phyloP scores from a whole-genome alignment of 192 early-diverging fungal species.

The Lunasporangiospora selenospora region DNA sequence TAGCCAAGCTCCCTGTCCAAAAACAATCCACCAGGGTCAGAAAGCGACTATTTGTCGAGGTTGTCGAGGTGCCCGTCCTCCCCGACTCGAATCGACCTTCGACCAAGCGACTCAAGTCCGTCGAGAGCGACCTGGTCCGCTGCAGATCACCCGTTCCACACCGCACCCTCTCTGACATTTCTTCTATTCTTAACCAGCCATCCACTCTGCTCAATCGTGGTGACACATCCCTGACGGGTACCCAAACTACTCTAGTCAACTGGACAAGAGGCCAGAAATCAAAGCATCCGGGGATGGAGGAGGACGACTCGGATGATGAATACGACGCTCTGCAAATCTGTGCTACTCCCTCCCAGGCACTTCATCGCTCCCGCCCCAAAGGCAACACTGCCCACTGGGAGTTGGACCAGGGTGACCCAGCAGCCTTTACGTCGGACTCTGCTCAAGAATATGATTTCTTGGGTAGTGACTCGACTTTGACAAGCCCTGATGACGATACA shows the following conservation, averaged over 20 bases:
- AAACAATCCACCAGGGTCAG: constrained; percentile 31
- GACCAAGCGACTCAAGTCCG: constrained; percentile 14
- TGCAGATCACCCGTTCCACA: constrained; percentile 15
- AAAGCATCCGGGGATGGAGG: no score
- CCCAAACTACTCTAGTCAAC: constrained; percentile 2
- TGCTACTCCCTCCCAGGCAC: not conserved
- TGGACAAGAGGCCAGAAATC: constrained; percentile 15
- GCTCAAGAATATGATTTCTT: constrained; percentile 24
- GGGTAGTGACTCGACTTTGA: constrained; percentile 39
- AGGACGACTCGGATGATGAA: constrained; percentile 27
- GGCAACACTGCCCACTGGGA: not conserved
- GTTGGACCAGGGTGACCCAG: not conserved
- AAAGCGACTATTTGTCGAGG: constrained; percentile 22
- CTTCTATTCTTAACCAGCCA: constrained; percentile 27
- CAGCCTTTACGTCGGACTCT: not conserved
- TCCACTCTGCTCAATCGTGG: constrained; percentile 1
- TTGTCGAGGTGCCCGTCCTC: constrained; percentile 12
- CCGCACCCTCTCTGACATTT: constrained; percentile 37
- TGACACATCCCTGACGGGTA: not conserved
- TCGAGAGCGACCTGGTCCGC: constrained; percentile 5
- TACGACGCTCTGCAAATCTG: constrained; percentile 28
- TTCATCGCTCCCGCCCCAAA: not conserved
- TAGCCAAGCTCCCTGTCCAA: constrained; percentile 28
- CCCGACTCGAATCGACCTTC: constrained; percentile 3
- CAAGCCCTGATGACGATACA: constrained; percentile 35